Evolutionary conservation across 805 yeast genomes (phyloP), one percentile per base, ranked within the genome.

Genomic region (Lipomyces sp.): DNA sequence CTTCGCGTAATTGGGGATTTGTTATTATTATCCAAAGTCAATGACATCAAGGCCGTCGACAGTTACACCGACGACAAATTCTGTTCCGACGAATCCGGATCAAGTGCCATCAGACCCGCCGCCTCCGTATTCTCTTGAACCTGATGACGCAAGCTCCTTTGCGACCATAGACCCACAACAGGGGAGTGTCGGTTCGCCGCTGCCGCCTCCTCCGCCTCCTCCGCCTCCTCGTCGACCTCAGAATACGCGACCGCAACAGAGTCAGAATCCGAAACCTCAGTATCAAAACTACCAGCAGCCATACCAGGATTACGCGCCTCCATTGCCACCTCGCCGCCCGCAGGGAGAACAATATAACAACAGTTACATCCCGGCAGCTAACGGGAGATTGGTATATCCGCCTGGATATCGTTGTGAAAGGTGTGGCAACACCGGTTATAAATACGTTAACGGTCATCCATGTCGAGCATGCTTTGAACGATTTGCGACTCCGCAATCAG

Each of bases 361-460:
- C 4, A 24, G 24, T 24, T 66, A 61, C 54, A 66, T 59, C 2
- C 57, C 64, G 50, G 60, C 67, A 29, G 69, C 60, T 4, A 37
- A 59, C 34, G 69, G 69, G 8, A 59, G 50, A 7, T 89, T 90
- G 85, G 75, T 76, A 59, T 91, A 89, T 72, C 96, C 96, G 0
- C 75, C 70, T 1, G 82, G 86, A 2, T 88, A 79, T 73, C 78
- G 79, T 64, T 91, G 97, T 74, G 77, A 79, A 7, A 88, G 87
- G 73, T 91, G 97, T 78, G 80, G 82, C 63, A 91, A 91, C 74
- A 88, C 93, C 0, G 96, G 96, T 1, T 81, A 80, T 74, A 82
- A 84, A 73, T 55, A 77, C 32, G 87, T 84, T 73, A 87, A 86
- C 71, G 90, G 89, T n/a, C 80, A 78, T 58, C 79, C 86, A 4